A percentile compares a stretch with the other conserved stretches of the same genome.
These are phyloP conservation scores for Cercophora sp. DNA, from an alignment of 495 filamentous ascomycete genomes.

Conservation along the genomic window DNA sequence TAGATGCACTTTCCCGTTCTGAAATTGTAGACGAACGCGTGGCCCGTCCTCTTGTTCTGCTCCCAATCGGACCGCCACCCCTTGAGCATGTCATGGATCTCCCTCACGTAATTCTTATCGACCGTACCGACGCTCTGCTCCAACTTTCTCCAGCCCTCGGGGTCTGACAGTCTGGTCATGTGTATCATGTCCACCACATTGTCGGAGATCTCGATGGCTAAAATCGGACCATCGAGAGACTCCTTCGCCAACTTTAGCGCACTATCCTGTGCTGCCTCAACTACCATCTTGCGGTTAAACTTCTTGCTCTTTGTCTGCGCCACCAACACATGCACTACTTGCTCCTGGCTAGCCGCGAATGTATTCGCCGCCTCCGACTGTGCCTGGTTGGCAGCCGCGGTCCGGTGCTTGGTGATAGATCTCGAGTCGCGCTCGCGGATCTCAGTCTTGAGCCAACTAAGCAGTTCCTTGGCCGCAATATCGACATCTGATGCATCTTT, in stretches of 20 bases:
- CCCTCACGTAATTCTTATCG: slow-evolving; percentile 81
- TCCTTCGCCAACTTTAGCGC: slow-evolving; percentile 60
- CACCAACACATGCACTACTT: slow-evolving; percentile 78
- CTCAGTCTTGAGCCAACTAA: slow-evolving; percentile 77
- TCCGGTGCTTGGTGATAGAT: slow-evolving; percentile 29
- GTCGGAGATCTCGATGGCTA: slow-evolving; percentile 85
- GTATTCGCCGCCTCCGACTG: slow-evolving; percentile 16
- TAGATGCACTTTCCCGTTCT: slow-evolving; percentile 70
- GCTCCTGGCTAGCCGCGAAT: slow-evolving; percentile 44
- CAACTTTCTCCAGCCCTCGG: slow-evolving; percentile 80
- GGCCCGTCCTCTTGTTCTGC: slow-evolving; percentile 47
- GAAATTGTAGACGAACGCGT: slow-evolving; percentile 80
- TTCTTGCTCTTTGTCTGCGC: slow-evolving; percentile 84
- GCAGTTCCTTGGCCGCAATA: slow-evolving; percentile 66
- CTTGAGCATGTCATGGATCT: slow-evolving; percentile 74
- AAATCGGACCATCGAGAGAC: slow-evolving; percentile 71
- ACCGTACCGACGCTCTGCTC: slow-evolving; percentile 72
- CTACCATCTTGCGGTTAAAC: slow-evolving; percentile 76
- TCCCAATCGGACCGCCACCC: slow-evolving; percentile 57
- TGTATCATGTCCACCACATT: slow-evolving; percentile 76
- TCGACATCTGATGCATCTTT: slow-evolving; percentile 74
- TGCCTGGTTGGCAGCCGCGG: slow-evolving; percentile 5
- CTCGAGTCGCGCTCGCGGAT: slow-evolving; percentile 60
- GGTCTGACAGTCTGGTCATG: slow-evolving; percentile 69
- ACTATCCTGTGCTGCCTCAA: slow-evolving; percentile 70